Base-by-base conservation (phyloP, 129 eudicot genomes). In the Lactuca sativa region DNA sequence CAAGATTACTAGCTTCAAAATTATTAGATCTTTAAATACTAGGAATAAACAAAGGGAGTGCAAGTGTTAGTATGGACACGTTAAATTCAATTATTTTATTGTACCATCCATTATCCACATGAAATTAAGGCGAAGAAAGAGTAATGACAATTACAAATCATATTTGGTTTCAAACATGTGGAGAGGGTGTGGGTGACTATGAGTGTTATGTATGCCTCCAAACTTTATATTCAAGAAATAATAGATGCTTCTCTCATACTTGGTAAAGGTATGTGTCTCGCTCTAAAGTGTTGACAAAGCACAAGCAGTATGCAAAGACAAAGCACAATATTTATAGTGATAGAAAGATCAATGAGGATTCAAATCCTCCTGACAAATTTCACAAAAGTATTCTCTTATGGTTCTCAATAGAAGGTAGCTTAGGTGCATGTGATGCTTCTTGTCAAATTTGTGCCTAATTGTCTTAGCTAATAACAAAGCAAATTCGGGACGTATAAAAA, bases 371-470 rank as follows among this genome's bases (percentile, higher is more conserved):
- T 66, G 68, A 1, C 79, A 66, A 40, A 56, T 25, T 16, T 74
- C 73, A 56, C 79, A 66, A 57, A 40, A 65, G 11, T 56, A 64
- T 31, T 65, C 59, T 63, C 6, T 17, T 44, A 56, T 64, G 56
- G 72, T 64, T 57, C 44, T 74, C 72, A 64, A 9, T 37, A 72
- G 64, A 31, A 8, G 4, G 56, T 74, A 53, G 12, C 44, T 64
- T 66, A 74, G 34, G 37, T 9, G 44, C 34, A 74, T 41, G 59
- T 14, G 66, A 36, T 74, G 73, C 11, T 74, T 67, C n/a, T n/a
- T n/a, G 36, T 74, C 73, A 59, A 56, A 44, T 25, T 15, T 74
- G 12, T 74, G 79, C 43, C 40, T 56, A 3, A 58, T 40, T 57
- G 49, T 56, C 7, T 33, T 7, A 9, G 60, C 60, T 2, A 38